These are phyloP conservation scores for Pyrus betulifolia DNA, from an alignment of 306 rosid genomes.

Conservation along the genomic window DNA sequence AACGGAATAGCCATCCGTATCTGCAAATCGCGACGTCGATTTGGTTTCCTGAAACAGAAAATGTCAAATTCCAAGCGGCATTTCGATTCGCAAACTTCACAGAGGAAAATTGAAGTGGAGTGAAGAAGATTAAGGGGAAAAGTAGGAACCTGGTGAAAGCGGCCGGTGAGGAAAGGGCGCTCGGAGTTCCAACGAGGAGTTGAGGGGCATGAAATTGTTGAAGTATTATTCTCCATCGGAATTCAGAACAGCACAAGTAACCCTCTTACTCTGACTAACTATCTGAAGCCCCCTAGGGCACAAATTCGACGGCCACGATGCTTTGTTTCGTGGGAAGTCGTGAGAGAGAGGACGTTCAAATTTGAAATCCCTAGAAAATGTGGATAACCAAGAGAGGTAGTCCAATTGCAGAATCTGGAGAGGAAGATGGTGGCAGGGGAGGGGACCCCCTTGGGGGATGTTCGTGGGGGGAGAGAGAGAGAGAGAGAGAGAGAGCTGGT, in stretches of 20 bases:
- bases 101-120: not conserved
- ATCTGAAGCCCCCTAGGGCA: no score
- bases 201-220: slow-evolving; percentile 24
- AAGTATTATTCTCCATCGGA: slow-evolving; percentile 20
- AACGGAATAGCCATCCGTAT: slow-evolving; percentile 22
- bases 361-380: no score
- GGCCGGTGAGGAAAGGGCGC: slow-evolving; percentile 54
- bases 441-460: no score
- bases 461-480: no score
- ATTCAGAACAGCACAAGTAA: not conserved
- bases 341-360: no score
- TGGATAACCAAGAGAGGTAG: no score
- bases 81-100: not conserved
- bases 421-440: no score
- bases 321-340: no score
- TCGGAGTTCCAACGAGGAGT: slow-evolving; percentile 53
- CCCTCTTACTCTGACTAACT: no score
- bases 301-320: no score
- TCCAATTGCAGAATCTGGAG: no score
- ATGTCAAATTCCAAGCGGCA: not conserved
- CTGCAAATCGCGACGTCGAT: slow-evolving; percentile 33
- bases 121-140: not conserved
- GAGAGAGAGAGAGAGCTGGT: no score
- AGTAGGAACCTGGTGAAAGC: slow-evolving; percentile 40
- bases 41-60: slow-evolving; percentile 33